These are phyloP conservation scores for Lachancea waltii DNA, from an alignment of 805 yeast genomes.

Conservation along the genomic window DNA sequence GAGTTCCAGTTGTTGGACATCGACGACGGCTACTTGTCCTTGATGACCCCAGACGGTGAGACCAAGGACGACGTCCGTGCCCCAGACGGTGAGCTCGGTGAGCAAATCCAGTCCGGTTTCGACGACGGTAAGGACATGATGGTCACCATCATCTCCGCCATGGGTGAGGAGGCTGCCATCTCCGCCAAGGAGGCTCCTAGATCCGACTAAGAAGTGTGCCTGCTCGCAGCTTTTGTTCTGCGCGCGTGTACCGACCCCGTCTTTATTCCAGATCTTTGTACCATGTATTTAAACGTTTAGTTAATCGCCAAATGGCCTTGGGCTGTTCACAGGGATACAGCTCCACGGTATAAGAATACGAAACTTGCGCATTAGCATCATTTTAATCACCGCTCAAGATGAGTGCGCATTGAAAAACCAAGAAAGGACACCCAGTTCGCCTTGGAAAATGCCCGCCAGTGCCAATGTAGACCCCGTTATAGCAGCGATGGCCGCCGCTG, in stretches of 20 bases:
- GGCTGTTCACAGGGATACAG: conserved; percentile 6
- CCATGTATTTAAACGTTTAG: conserved; percentile 11
- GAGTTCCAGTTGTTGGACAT: conserved; percentile 97
- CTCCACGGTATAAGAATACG: no score
- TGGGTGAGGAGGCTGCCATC: conserved; percentile 99
- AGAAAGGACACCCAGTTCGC: no score
- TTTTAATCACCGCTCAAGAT: no score
- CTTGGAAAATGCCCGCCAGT: neutral
- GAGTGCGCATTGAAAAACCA: no score
- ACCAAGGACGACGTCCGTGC: conserved; percentile 98
- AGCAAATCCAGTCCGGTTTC: conserved; percentile 81
- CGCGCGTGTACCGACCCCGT: no score
- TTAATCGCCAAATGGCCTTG: conserved; percentile 5
- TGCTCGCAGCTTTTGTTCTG: no score
- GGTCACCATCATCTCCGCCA: conserved; percentile 94
- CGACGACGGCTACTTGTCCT: conserved; percentile 95
- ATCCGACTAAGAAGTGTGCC: conserved; percentile 35
- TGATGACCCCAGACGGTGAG: conserved; percentile 96
- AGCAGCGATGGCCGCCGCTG: conserved; percentile 8
- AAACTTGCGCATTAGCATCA: no score
- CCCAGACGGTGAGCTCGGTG: conserved; percentile 98
- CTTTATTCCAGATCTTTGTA: conserved; percentile 11
- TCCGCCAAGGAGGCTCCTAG: conserved; percentile 99
- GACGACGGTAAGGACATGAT: conserved; percentile 97
- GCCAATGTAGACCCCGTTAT: conserved; percentile 7